phyloP scores from a whole-genome alignment of 192 early-diverging fungal genomes.

The Mortierella hygrophila region DNA sequence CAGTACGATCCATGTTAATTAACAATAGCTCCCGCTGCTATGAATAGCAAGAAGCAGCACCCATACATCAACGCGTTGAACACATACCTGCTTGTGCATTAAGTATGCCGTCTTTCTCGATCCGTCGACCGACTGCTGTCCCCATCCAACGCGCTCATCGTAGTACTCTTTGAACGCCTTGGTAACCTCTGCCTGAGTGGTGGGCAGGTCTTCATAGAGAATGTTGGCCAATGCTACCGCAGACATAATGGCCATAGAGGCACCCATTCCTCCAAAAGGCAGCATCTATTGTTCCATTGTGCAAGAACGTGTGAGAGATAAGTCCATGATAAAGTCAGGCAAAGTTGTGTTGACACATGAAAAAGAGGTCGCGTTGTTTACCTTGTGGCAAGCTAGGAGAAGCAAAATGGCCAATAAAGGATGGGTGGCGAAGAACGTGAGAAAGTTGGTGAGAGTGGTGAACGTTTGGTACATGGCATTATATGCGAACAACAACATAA shows the following conservation, averaged over 20 bases:
- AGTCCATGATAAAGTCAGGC: background rate
- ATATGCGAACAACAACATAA: background rate
- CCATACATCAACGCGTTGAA: too few relatives aligned
- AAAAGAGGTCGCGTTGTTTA: background rate
- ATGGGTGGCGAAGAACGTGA: background rate
- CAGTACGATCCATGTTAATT: too few relatives aligned
- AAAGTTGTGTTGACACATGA: background rate
- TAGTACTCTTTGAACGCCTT: slow-evolving; percentile 12
- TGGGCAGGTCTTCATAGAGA: slow-evolving; percentile 2
- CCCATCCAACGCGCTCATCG: background rate
- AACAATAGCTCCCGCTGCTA: too few relatives aligned
- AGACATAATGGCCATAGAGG: slow-evolving; percentile 17
- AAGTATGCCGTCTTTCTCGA: slow-evolving; percentile 4
- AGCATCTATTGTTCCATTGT: background rate
- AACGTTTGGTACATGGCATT: background rate
- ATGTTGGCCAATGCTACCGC: slow-evolving; percentile 19
- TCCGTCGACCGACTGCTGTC: background rate
- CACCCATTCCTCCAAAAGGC: slow-evolving; percentile 20
- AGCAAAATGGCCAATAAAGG: too few relatives aligned
- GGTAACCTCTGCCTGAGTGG: slow-evolving; percentile 15
- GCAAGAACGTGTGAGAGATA: background rate
- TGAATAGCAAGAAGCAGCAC: background rate
- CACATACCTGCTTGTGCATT: slow-evolving; percentile 19
- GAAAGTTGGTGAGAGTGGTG: too few relatives aligned
- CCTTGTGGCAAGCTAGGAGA: slow-evolving; percentile 12